These are phyloP conservation scores for Domatiomyces catenatus DNA, from an alignment of 2,329 filamentous ascomycete species.

Conservation along the genomic window DNA sequence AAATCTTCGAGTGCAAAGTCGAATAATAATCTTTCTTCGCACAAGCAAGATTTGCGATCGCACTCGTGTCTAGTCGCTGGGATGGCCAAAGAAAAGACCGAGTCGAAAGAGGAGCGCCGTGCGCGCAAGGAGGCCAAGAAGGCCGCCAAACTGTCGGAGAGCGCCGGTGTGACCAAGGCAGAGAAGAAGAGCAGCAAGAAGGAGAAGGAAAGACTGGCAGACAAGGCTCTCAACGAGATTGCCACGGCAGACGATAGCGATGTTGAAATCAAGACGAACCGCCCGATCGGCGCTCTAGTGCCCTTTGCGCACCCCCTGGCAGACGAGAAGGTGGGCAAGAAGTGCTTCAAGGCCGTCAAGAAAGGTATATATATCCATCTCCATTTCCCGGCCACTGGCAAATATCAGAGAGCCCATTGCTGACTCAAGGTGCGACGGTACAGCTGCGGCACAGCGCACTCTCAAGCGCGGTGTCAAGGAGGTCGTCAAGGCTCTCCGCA, in stretches of 20 bases:
- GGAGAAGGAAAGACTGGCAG: slow-evolving; percentile 4
- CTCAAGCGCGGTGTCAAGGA: slow-evolving; percentile 98
- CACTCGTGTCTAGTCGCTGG: neutral
- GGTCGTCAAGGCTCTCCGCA: slow-evolving; percentile 94
- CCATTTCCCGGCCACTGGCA: neutral
- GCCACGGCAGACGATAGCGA: slow-evolving; percentile 1
- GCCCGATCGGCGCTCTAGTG: slow-evolving; percentile 32
- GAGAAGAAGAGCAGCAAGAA: slow-evolving; percentile 25
- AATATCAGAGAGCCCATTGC: neutral
- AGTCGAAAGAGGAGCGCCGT: slow-evolving; percentile 22
- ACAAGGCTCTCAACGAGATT: slow-evolving; percentile 9
- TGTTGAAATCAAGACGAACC: slow-evolving; percentile 7
- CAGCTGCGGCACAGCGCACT: slow-evolving; percentile 87
- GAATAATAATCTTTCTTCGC: too few species aligned
- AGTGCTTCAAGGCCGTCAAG: slow-evolving; percentile 37
- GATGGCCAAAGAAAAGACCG: slow-evolving; percentile 18
- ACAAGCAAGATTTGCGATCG: neutral
- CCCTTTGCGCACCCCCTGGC: slow-evolving; percentile 36
- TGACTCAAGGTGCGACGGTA: neutral
- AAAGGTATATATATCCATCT: slow-evolving; percentile 27
- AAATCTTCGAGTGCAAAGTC: neutral
- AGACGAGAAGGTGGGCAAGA: slow-evolving; percentile 37
- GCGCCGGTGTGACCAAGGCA: slow-evolving; percentile 24
- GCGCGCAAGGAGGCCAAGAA: slow-evolving; percentile 34
- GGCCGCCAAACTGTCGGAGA: slow-evolving; percentile 5